These are phyloP conservation scores for Ceratocystis destructans DNA, from an alignment of 2,329 filamentous ascomycete species.

Conservation along the genomic window DNA sequence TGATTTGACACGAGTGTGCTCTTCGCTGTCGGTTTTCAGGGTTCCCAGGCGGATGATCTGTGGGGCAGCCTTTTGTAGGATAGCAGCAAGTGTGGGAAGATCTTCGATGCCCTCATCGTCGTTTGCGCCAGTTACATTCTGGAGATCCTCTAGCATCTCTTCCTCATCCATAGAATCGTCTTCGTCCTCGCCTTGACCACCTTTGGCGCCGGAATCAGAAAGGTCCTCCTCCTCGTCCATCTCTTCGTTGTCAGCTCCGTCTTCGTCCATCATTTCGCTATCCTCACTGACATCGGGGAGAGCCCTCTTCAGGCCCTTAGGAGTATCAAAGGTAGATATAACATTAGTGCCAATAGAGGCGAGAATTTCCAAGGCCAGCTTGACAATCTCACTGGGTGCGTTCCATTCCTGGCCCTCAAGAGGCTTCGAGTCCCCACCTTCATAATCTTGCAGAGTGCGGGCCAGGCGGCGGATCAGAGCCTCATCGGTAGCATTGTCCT, in stretches of 20 bases:
- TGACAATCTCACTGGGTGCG: slow-evolving; percentile 34
- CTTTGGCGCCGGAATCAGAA: slow-evolving; percentile 27
- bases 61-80: slow-evolving; percentile 34
- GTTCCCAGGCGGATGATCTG: slow-evolving; percentile 36
- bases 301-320: slow-evolving; percentile 21
- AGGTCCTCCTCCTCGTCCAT: slow-evolving; percentile 26
- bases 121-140: slow-evolving; percentile 41
- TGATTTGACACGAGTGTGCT: slow-evolving; percentile 34
- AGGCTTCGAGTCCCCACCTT: slow-evolving; percentile 13
- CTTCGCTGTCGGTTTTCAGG: slow-evolving; percentile 30
- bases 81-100: slow-evolving; percentile 39
- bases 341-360: slow-evolving; percentile 50
- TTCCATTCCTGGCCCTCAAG: slow-evolving; percentile 24
- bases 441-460: slow-evolving; percentile 27
- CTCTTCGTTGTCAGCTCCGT: slow-evolving; percentile 25
- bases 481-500: slow-evolving; percentile 38
- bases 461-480: slow-evolving; percentile 35
- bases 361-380: slow-evolving; percentile 47
- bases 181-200: slow-evolving; percentile 28
- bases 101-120: slow-evolving; percentile 33
- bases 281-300: slow-evolving; percentile 26
- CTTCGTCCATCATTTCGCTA: slow-evolving; percentile 25
- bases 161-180: slow-evolving; percentile 44
- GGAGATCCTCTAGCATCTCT: slow-evolving; percentile 51
- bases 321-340: slow-evolving; percentile 34